Evolutionary conservation across 371 early-diverging fungal species (phyloP).

Genomic region (Nosema granulosis): DNA sequence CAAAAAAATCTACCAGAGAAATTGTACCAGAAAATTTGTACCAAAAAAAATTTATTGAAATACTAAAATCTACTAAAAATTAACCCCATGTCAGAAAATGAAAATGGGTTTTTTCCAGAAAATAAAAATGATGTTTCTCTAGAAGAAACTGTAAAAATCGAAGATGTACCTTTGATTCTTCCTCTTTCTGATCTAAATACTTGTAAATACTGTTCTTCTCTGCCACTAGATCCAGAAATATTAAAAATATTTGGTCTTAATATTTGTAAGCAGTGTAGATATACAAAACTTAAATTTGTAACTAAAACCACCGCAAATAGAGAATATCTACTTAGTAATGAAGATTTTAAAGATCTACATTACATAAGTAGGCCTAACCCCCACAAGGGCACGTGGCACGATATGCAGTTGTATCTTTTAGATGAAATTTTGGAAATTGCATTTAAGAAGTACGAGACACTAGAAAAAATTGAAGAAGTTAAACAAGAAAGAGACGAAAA

Average conservation of each 20-base stretch:
- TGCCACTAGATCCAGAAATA: slow-evolving; percentile 51
- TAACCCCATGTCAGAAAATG: not conserved
- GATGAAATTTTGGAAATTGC: slow-evolving; percentile 55
- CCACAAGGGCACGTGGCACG: slow-evolving; percentile 59
- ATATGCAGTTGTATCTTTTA: slow-evolving; percentile 63
- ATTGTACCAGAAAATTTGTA: slow-evolving; percentile 9
- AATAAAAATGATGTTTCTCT: not conserved
- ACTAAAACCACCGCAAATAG: slow-evolving; percentile 61
- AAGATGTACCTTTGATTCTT: not conserved
- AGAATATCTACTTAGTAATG: slow-evolving; percentile 59
- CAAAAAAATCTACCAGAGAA: too few species aligned
- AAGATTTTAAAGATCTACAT: slow-evolving; percentile 57
- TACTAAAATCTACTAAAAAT: too few species aligned
- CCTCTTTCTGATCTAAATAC: not conserved
- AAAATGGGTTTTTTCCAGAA: not conserved
- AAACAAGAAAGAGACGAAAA: slow-evolving; percentile 38
- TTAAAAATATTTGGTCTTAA: slow-evolving; percentile 52
- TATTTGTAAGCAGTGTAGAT: slow-evolving; percentile 57
- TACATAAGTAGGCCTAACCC: slow-evolving; percentile 61
- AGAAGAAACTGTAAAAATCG: not conserved
- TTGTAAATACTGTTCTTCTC: slow-evolving; percentile 54
- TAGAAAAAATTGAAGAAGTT: slow-evolving; percentile 47
- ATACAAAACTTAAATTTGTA: slow-evolving; percentile 50
- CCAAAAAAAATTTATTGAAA: not conserved
- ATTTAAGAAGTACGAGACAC: slow-evolving; percentile 53